phyloP scores from a whole-genome alignment of 2,329 filamentous ascomycete genomes.

The Fusarium proliferatum region DNA sequence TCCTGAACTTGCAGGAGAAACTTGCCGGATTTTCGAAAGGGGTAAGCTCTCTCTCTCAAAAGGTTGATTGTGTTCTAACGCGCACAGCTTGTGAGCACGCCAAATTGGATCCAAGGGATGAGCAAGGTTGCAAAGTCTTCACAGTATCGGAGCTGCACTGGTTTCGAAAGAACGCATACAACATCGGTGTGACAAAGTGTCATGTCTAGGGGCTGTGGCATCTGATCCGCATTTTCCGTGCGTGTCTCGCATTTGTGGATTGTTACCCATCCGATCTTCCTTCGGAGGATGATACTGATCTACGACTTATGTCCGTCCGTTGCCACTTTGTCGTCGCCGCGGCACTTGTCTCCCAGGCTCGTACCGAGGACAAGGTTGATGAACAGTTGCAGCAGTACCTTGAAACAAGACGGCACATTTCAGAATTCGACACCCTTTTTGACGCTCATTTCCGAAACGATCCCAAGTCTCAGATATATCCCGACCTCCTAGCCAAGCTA shows the following conservation, averaged over 20 bases:
- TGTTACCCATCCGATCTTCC: slow-evolving; percentile 62
- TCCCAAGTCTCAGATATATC: slow-evolving; percentile 52
- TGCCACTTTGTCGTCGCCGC: slow-evolving; percentile 76
- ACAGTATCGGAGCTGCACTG: slow-evolving; percentile 77
- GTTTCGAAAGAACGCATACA: slow-evolving; percentile 87
- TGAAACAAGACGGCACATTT: slow-evolving; percentile 68
- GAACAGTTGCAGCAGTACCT: slow-evolving; percentile 70
- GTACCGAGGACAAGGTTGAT: slow-evolving; percentile 62
- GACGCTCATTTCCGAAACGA: slow-evolving; percentile 57
- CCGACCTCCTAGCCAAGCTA: slow-evolving; percentile 71
- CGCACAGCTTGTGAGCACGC: slow-evolving; percentile 44
- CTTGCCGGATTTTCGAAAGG: slow-evolving; percentile 63
- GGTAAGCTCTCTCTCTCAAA: slow-evolving; percentile 46
- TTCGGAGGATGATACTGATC: slow-evolving; percentile 56
- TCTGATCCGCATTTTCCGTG: slow-evolving; percentile 66
- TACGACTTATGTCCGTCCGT: slow-evolving; percentile 70
- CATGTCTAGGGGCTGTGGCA: slow-evolving; percentile 64
- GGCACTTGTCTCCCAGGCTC: slow-evolving; percentile 62
- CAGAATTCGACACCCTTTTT: slow-evolving; percentile 70
- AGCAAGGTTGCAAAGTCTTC: slow-evolving; percentile 63
- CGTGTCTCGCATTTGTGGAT: slow-evolving; percentile 64
- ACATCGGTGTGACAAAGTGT: slow-evolving; percentile 73
- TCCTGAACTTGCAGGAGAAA: slow-evolving; percentile 54
- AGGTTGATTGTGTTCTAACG: slow-evolving; percentile 17
- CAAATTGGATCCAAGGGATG: slow-evolving; percentile 51